Evolutionary conservation across 2,329 filamentous ascomycete genomes (phyloP), one percentile per base, ranked within the genome.

Genomic region (Cladophialophora psammophila): DNA sequence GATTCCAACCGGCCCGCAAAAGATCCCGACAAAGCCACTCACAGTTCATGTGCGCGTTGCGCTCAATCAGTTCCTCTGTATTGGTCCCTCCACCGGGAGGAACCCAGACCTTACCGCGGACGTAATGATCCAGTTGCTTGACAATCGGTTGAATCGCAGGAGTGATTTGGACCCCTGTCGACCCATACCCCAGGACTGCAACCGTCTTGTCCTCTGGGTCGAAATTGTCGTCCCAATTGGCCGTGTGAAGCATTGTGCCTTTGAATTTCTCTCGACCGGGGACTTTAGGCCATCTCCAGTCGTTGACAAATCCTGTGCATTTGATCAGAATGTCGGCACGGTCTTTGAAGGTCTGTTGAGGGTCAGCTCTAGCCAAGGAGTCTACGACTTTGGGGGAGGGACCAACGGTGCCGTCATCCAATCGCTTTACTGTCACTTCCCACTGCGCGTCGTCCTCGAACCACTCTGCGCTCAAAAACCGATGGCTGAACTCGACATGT

Each of bases 161-260:
- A n/a, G 60, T 13, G 2, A 67, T 20, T 34, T 70, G 68, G 40
- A 70, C 54, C 1, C 54, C 68, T n/a, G 61, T 64, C 6, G 60
- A n/a, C 12, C 65, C 63, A n/a, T 36, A 45, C 1, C 68, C 68
- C 2, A 70, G 62, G n/a, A 70, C 45, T 8, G 61, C 68, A 8
- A 70, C 55, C 18, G 55, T 10, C 38, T 66, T 66, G 2, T 74
- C 79, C 2, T 76, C 80, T 69, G 88, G 81, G 75, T 81, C 87
- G 76, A 79, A 86, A 0, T 75, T 74, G 1, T 80, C 76, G 64
- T 87, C 79, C 88, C 87, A 77, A 20, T 63, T 62, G 1, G 73
- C 73, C 5, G 73, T 72, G 64, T 77, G 76, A 7, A 73, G 55
- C 10, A 74, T 55, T n/a, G 74, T 69, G 8, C 75, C 75, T 36